Percentiles rank a stretch among this genome's conserved stretches.
Evolutionary conservation across 2,329 filamentous ascomycete species (phyloP).

Genomic region (Clarireedia paspali): DNA sequence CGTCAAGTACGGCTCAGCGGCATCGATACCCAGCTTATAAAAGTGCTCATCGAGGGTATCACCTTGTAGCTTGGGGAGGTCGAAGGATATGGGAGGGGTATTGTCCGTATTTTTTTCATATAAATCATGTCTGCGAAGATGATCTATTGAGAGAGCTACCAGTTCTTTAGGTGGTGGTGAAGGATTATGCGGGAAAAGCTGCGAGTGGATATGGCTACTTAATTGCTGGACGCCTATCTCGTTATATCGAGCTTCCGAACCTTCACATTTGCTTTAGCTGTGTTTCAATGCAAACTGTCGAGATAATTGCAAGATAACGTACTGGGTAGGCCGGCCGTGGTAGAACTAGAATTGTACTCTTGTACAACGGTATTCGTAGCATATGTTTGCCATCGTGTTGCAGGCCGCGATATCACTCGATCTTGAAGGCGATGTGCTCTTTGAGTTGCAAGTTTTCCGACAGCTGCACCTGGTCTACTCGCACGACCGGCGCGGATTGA

Average conservation of each 20-base stretch:
- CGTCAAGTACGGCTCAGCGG: slow-evolving; percentile 74
- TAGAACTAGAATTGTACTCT: slow-evolving; percentile 4
- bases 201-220: slow-evolving; percentile 71
- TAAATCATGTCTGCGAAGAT: slow-evolving; percentile 77
- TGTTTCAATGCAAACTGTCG: background rate
- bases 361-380: background rate
- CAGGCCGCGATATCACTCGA: slow-evolving; percentile 18
- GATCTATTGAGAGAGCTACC: slow-evolving; percentile 71
- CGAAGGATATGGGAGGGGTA: slow-evolving; percentile 69
- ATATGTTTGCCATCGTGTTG: slow-evolving; percentile 30
- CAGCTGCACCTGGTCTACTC: slow-evolving; percentile 33
- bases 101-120: slow-evolving; percentile 84
- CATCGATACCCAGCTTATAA: slow-evolving; percentile 75
- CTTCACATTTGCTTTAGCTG: slow-evolving; percentile 16
- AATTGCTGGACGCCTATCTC: slow-evolving; percentile 93
- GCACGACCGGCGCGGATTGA: slow-evolving; percentile 25
- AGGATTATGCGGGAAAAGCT: slow-evolving; percentile 63
- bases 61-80: slow-evolving; percentile 74
- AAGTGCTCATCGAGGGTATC: slow-evolving; percentile 89
- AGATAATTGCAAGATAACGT: background rate
- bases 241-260: slow-evolving; percentile 65
- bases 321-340: background rate
- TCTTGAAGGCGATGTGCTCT: slow-evolving; percentile 32
- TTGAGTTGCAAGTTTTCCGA: slow-evolving; percentile 44
- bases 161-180: slow-evolving; percentile 60